phyloP scores from a whole-genome alignment of 2,329 filamentous ascomycete genomes.

The Helotiales sp. region DNA sequence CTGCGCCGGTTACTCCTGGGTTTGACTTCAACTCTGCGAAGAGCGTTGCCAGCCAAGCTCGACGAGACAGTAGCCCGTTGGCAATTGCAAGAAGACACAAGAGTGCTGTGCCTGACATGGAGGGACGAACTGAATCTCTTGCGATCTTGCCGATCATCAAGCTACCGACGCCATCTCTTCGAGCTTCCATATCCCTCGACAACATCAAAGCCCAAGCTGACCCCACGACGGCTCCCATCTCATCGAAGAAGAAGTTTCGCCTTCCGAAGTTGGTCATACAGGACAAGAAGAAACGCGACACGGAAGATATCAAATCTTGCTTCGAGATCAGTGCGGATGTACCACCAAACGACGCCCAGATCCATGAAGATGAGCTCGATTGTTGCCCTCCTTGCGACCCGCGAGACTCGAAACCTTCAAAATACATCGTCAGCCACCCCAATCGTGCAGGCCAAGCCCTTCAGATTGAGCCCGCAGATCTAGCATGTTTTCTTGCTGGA shows the following conservation, averaged over 20 bases:
- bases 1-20: constrained; percentile 2
- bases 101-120: constrained; percentile 7
- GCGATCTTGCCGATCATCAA: constrained; percentile 4
- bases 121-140: neutral
- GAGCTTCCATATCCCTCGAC: constrained; percentile 13
- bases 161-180: constrained; percentile 2
- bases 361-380: constrained; percentile 22
- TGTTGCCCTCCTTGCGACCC: constrained; percentile 26
- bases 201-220: constrained; percentile 8
- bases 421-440: constrained; percentile 19
- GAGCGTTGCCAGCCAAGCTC: constrained; percentile 21
- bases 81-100: constrained; percentile 7
- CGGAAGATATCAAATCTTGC: constrained; percentile 21
- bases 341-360: constrained; percentile 21
- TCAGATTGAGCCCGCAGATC: constrained; percentile 21
- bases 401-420: constrained; percentile 16
- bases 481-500: constrained; percentile 28
- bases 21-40: constrained; percentile 28
- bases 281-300: constrained; percentile 21
- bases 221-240: neutral
- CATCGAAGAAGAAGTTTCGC: constrained; percentile 21
- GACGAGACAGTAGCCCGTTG: constrained; percentile 7
- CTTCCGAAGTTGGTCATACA: constrained; percentile 28
- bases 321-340: constrained; percentile 20
- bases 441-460: constrained; percentile 6